phyloP scores from a whole-genome alignment of 179 eudicot genomes.

The Monotropa hypopitys region DNA sequence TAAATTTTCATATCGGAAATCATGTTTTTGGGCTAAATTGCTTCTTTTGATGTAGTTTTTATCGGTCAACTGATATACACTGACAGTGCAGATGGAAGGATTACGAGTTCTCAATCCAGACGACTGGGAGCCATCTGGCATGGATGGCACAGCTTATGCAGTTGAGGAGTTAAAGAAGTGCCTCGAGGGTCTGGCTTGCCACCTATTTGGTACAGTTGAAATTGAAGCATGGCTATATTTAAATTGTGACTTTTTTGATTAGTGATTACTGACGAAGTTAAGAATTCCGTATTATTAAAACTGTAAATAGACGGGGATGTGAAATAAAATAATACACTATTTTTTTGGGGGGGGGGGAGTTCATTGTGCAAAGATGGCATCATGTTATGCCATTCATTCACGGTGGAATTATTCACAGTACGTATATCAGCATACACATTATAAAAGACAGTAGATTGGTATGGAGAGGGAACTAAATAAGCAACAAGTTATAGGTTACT shows the following conservation, averaged over 20 bases:
- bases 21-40: background rate
- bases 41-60: background rate
- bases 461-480: no score
- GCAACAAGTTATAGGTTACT: no score
- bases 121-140: conserved; percentile 77
- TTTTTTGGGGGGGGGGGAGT: background rate
- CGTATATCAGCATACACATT: no score
- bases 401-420: no score
- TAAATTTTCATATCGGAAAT: background rate
- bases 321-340: background rate
- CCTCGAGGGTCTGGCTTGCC: conserved; percentile 94
- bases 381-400: background rate
- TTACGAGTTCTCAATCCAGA: conserved; percentile 64
- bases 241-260: background rate
- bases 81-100: conserved; percentile 79
- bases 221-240: conserved; percentile 7
- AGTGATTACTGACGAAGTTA: no score
- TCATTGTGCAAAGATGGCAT: no score
- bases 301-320: background rate
- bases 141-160: conserved; percentile 58
- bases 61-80: background rate
- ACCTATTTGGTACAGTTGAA: conserved; percentile 60
- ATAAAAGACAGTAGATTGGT: no score
- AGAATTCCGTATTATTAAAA: no score
- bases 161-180: conserved; percentile 79